Evolutionary conservation across 202 grass and related monocot genomes (phyloP).

Genomic region (Carex arenaria): DNA sequence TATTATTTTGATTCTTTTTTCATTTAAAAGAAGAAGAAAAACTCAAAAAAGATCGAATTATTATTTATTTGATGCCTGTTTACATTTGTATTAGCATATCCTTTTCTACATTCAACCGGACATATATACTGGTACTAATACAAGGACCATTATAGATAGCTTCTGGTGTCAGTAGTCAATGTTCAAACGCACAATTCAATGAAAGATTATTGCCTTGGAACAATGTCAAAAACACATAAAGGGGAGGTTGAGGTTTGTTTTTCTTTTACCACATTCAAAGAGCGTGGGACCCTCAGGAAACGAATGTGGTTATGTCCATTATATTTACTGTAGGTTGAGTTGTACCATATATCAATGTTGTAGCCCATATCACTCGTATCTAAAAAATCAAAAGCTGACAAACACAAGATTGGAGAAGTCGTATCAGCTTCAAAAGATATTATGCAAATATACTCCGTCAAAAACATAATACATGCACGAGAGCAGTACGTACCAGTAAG

Average conservation of each 20-base stretch:
- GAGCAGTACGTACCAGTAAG: slow-evolving; percentile 54
- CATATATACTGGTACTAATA: background rate
- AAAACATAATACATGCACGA: slow-evolving; percentile 3
- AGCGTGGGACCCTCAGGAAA: slow-evolving; percentile 62
- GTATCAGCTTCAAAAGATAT: background rate
- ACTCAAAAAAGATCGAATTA: background rate
- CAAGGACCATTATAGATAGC: background rate
- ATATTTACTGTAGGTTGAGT: slow-evolving; percentile 84
- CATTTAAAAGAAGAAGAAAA: background rate
- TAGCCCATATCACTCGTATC: slow-evolving; percentile 55
- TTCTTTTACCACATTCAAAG: slow-evolving; percentile 52
- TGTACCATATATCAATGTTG: slow-evolving; percentile 85
- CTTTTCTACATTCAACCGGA: background rate
- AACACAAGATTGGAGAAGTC: slow-evolving; percentile 9
- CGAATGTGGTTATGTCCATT: slow-evolving; percentile 18
- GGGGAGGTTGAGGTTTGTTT: background rate
- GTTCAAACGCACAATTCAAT: background rate
- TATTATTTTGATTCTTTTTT: background rate
- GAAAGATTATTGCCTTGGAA: no score
- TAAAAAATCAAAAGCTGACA: slow-evolving; percentile 73
- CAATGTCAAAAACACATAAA: background rate
- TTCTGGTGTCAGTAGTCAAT: background rate
- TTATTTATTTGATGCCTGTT: background rate
- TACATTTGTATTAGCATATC: background rate
- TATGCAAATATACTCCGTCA: background rate